Evolutionary conservation across 2,329 filamentous ascomycete genomes (phyloP).

Genomic region (Cordyceps militaris): DNA sequence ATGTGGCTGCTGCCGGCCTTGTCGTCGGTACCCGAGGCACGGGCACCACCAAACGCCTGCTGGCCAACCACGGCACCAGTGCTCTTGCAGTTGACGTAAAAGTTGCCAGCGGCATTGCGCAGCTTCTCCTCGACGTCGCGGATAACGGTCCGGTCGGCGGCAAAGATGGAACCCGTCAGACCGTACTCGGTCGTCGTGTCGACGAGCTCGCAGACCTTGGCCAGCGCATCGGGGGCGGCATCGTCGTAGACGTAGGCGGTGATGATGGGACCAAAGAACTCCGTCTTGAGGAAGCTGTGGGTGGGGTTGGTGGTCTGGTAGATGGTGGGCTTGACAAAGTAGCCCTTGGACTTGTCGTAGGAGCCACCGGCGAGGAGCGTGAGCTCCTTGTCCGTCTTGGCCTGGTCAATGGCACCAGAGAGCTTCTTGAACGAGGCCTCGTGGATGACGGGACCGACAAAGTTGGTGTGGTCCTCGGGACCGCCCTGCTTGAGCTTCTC

Average conservation of each 20-base stretch:
- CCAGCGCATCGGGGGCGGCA: constrained; percentile 47
- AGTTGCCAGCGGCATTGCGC: constrained; percentile 70
- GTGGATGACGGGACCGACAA: constrained; percentile 85
- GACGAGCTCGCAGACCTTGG: constrained; percentile 53
- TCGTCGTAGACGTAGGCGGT: constrained; percentile 75
- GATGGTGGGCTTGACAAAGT: constrained; percentile 77
- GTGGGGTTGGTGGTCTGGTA: constrained; percentile 67
- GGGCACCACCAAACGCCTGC: constrained; percentile 63
- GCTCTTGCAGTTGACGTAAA: constrained; percentile 81
- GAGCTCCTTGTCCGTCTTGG: constrained; percentile 68
- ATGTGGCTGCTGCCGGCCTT: constrained; percentile 62
- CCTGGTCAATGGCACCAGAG: constrained; percentile 65
- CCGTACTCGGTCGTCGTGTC: constrained; percentile 71
- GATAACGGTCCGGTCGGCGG: constrained; percentile 58
- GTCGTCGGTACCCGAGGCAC: constrained; percentile 65
- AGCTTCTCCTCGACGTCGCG: constrained; percentile 64
- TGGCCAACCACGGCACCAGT: constrained; percentile 67
- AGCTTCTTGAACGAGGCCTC: constrained; percentile 75
- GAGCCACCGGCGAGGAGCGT: constrained; percentile 68
- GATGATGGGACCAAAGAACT: constrained; percentile 77
- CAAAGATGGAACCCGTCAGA: constrained; percentile 70
- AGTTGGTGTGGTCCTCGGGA: constrained; percentile 64
- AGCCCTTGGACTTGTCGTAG: constrained; percentile 72
- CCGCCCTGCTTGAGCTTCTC: constrained; percentile 63
- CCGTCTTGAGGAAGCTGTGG: constrained; percentile 67